These are phyloP conservation scores for Penicillium subrubescens DNA, from an alignment of 495 filamentous ascomycete genomes.

Conservation along the genomic window DNA sequence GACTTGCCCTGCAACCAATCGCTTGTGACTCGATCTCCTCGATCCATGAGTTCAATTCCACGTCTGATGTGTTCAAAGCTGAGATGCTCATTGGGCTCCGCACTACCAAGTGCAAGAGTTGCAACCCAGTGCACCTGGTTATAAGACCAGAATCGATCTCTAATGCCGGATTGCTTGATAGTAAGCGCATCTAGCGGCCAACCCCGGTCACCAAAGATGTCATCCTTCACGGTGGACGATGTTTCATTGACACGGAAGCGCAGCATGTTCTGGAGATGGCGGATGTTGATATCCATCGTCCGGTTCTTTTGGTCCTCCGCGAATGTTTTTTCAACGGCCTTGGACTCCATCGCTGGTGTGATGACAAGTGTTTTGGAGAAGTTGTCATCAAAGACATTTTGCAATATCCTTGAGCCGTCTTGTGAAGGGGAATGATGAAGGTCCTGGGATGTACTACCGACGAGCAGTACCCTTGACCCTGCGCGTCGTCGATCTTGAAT, in stretches of 20 bases:
- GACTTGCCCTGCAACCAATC: constrained; percentile 42
- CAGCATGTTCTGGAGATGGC: constrained; percentile 70
- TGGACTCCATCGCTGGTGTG: constrained; percentile 40
- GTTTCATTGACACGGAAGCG: constrained; percentile 44
- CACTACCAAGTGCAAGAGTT: constrained; percentile 60
- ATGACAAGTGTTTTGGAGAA: constrained; percentile 56
- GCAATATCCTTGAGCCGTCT: constrained; percentile 52
- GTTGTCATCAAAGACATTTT: constrained; percentile 50
- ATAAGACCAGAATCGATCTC: constrained; percentile 59
- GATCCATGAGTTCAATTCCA: constrained; percentile 42
- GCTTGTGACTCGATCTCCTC: constrained; percentile 37
- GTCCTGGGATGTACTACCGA: constrained; percentile 64
- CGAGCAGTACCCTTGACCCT: constrained; percentile 71
- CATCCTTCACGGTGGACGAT: constrained; percentile 36
- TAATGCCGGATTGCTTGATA: constrained; percentile 47
- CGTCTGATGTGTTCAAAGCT: constrained; percentile 43
- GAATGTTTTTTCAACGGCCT: constrained; percentile 40
- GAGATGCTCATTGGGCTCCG: constrained; percentile 41
- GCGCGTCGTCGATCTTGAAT: constrained; percentile 67
- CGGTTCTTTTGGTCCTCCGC: constrained; percentile 49
- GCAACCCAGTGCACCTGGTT: constrained; percentile 63
- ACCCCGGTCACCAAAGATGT: constrained; percentile 33
- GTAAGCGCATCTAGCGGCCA: constrained; percentile 40
- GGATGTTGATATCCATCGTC: constrained; percentile 64
- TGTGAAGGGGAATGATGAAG: constrained; percentile 23